Conservation (phyloP, 257 asterid species). For the Leonotis leonurus region DNA sequence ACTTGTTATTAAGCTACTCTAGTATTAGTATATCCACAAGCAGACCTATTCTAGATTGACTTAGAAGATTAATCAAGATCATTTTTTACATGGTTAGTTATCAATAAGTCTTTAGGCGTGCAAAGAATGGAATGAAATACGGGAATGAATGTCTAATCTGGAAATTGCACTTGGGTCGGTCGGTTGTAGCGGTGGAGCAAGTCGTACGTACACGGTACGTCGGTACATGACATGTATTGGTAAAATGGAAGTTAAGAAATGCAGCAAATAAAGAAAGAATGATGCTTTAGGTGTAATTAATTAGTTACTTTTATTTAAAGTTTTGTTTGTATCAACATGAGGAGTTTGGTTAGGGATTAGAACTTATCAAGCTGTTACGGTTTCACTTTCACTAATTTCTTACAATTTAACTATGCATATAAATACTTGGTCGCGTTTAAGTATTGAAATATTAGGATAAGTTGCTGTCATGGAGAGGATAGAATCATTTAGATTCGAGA, state of each 20-base stretch:
- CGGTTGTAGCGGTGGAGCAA: too few species aligned
- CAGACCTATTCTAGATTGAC: slow-evolving; percentile 9
- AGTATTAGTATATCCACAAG: too few species aligned
- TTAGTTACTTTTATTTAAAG: not conserved
- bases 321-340: not conserved
- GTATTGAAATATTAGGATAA: not conserved
- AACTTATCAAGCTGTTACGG: slow-evolving; percentile 26
- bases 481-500: not conserved
- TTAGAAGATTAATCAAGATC: not conserved
- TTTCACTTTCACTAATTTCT: slow-evolving; percentile 23
- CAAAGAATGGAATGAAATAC: not conserved
- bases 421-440: not conserved
- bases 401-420: not conserved
- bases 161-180: not conserved
- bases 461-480: slow-evolving; percentile 34
- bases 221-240: not conserved
- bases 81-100: not conserved
- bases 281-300: not conserved
- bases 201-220: too few species aligned
- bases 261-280: not conserved
- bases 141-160: not conserved
- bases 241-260: not conserved
- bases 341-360: slow-evolving; percentile 8
- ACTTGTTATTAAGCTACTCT: not conserved
- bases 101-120: too few species aligned